Percentiles rank a stretch among this genome's conserved stretches.
These are phyloP conservation scores for Globisporangium paddicum DNA, from an alignment of 352 stramenopile species.

Conservation along the genomic window DNA sequence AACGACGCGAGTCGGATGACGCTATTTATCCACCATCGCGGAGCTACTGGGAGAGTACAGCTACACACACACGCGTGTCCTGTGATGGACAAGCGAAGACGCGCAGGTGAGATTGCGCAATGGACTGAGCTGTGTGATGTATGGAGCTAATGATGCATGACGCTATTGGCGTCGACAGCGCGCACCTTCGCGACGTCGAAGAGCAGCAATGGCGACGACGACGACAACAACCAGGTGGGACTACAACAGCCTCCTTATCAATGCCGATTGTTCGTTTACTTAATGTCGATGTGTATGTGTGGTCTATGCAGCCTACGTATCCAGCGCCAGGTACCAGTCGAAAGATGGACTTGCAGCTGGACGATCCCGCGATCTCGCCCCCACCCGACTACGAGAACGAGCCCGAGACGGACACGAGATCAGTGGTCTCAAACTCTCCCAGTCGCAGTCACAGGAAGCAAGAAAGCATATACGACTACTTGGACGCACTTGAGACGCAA, in stretches of 20 bases:
- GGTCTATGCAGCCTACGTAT: constrained; percentile 2
- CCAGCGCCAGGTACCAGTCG: constrained; percentile 16
- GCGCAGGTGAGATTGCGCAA: neutral
- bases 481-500: constrained; percentile 69
- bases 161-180: neutral
- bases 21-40: constrained; percentile 5
- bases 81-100: constrained; percentile 14
- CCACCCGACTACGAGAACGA: constrained; percentile 34
- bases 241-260: constrained; percentile 1
- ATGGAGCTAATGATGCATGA: neutral
- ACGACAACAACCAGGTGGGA: constrained; percentile 13
- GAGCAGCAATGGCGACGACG: constrained; percentile 8
- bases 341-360: constrained; percentile 31
- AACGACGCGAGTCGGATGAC: constrained; percentile 9
- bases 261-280: neutral
- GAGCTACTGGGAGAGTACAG: neutral
- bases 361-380: constrained; percentile 32
- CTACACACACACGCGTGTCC: neutral
- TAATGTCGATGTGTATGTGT: neutral
- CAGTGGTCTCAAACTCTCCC: constrained; percentile 12
- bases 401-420: constrained; percentile 16
- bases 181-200: constrained; percentile 7
- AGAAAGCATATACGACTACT: constrained; percentile 70
- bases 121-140: neutral
- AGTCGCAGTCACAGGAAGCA: constrained; percentile 16